Evolutionary conservation across 176 grass and related monocot genomes (phyloP).

Genomic region (Triticum turgidum): DNA sequence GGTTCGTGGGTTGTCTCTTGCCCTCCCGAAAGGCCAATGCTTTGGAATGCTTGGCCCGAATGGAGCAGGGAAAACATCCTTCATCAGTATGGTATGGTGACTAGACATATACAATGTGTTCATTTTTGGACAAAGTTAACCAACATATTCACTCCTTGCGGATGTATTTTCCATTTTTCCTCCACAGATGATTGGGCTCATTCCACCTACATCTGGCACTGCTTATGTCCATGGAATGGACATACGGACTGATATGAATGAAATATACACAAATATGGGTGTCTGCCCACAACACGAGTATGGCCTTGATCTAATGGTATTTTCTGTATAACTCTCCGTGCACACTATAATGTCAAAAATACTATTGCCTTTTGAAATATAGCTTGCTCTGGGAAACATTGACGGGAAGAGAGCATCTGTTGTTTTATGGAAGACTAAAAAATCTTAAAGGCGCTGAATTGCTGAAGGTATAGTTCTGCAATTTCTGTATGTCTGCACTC

Average conservation of each 20-base stretch:
- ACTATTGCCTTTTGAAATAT: conserved; percentile 23
- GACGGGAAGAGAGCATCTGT: conserved; percentile 79
- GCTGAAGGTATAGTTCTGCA: conserved; percentile 46
- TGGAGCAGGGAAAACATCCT: conserved; percentile 94
- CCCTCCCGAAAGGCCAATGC: conserved; percentile 83
- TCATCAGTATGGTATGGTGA: conserved; percentile 87
- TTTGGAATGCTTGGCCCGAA: conserved; percentile 98
- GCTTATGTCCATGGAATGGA: conserved; percentile 88
- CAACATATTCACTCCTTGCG: background rate
- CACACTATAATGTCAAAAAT: background rate
- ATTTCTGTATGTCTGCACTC: background rate
- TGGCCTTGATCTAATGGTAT: background rate
- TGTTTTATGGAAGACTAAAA: conserved; percentile 95
- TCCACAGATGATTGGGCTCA: conserved; percentile 83
- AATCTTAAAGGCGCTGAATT: conserved; percentile 74
- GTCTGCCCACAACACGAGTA: conserved; percentile 98
- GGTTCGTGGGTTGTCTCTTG: conserved; percentile 86
- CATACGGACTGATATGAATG: conserved; percentile 69
- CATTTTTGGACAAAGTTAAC: background rate
- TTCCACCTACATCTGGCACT: conserved; percentile 72
- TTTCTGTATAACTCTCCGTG: background rate
- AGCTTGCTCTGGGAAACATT: conserved; percentile 98
- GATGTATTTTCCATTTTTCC: background rate
- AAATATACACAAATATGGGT: conserved; percentile 87
- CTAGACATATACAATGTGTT: background rate